Percentiles rank a stretch among this genome's conserved stretches.
phyloP scores from a whole-genome alignment of 495 filamentous ascomycete genomes.

The Glonium stellatum region DNA sequence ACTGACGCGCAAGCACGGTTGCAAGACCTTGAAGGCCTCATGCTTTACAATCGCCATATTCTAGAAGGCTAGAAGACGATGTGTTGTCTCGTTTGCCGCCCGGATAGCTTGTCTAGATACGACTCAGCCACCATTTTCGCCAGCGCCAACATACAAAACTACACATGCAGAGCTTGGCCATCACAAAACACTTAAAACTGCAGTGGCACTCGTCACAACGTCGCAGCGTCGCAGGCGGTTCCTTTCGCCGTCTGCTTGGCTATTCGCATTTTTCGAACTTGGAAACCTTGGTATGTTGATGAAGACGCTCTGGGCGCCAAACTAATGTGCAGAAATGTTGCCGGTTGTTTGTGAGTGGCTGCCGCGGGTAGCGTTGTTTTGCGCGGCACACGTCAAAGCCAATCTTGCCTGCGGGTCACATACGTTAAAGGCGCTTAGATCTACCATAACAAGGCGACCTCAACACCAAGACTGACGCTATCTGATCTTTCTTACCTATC shows the following conservation, averaged over 20 bases:
- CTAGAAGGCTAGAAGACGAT: background rate
- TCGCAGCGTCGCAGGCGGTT: background rate
- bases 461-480: background rate
- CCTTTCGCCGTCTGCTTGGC: background rate
- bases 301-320: no score
- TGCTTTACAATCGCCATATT: background rate
- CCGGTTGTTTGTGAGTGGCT: no score
- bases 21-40: background rate
- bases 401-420: background rate
- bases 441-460: background rate
- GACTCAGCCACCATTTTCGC: background rate
- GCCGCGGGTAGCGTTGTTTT: background rate
- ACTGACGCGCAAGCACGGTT: background rate
- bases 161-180: background rate
- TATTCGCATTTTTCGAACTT: no score
- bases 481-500: background rate
- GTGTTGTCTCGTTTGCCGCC: slow-evolving; percentile 3
- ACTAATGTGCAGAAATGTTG: no score
- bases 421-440: background rate
- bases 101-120: background rate
- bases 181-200: background rate
- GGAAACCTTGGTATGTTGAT: no score
- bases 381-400: background rate
- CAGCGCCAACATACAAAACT: background rate
- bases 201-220: background rate